These are phyloP conservation scores for Yamadazyma taylorii DNA, from an alignment of 1,139 yeast genomes.

Conservation along the genomic window DNA sequence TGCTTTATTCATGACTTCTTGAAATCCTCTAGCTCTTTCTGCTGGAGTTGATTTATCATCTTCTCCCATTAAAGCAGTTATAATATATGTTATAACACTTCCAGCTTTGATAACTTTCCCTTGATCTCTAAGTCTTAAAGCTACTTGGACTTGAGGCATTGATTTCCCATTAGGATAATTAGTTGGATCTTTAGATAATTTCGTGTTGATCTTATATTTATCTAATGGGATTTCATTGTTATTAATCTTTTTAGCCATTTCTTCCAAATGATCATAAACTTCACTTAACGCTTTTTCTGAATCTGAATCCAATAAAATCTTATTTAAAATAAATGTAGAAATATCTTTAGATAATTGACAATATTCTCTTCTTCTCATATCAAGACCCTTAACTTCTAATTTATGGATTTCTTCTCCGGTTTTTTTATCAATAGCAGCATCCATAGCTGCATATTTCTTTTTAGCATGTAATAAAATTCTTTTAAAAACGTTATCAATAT, in stretches of 20 bases:
- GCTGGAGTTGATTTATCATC: conserved; percentile 50
- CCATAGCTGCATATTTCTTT: conserved; percentile 96
- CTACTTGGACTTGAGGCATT: conserved; percentile 95
- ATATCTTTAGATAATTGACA: conserved; percentile 91
- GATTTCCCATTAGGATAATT: conserved; percentile 75
- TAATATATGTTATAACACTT: conserved; percentile 84
- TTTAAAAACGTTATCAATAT: conserved; percentile 90
- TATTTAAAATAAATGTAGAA: conserved; percentile 71
- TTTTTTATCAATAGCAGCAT: conserved; percentile 46
- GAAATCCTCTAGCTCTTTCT: conserved; percentile 77
- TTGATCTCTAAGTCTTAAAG: conserved; percentile 69
- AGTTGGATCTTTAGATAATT: conserved; percentile 70
- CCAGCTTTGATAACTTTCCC: conserved; percentile 90
- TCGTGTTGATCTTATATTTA: conserved; percentile 72
- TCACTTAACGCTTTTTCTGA: conserved; percentile 76
- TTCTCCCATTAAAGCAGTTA: conserved; percentile 47
- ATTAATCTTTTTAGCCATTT: conserved; percentile 57
- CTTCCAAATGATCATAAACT: conserved; percentile 72
- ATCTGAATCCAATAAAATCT: conserved; percentile 70
- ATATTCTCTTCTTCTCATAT: conserved; percentile 95
- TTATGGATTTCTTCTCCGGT: conserved; percentile 53
- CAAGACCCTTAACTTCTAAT: conserved; percentile 93
- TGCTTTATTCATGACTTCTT: conserved; percentile 60
- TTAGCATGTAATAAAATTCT: conserved; percentile 88
- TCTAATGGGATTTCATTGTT: conserved; percentile 61